These are phyloP conservation scores for Leonotis leonurus DNA, from an alignment of 257 asterid genomes.

Conservation along the genomic window DNA sequence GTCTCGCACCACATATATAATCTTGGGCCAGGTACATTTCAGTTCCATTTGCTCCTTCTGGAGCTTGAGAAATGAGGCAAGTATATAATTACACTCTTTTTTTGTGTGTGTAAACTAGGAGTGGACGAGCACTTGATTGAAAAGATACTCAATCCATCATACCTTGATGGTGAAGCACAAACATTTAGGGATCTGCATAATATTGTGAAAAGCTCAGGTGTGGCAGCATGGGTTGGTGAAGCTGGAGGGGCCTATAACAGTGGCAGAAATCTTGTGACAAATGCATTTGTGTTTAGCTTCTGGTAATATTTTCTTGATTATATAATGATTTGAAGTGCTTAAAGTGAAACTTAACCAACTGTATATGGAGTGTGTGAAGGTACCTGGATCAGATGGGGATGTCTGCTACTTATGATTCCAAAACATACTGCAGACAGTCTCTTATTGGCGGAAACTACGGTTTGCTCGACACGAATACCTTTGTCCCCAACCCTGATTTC, in stretches of 20 bases:
- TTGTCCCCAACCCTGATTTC: conserved; percentile 81
- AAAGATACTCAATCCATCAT: conserved; percentile 62
- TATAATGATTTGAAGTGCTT: neutral
- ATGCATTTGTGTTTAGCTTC: conserved; percentile 74
- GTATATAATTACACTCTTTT: neutral
- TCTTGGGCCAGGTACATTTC: conserved; percentile 97
- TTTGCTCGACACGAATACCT: conserved; percentile 56
- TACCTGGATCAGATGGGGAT: conserved; percentile 89
- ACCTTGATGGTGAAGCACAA: conserved; percentile 53
- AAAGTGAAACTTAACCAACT: neutral
- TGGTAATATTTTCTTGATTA: conserved; percentile 37
- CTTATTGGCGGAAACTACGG: conserved; percentile 91
- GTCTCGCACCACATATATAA: conserved; percentile 85
- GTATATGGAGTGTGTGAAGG: conserved; percentile 30
- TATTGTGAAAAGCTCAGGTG: conserved; percentile 30
- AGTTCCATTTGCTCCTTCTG: too few relatives aligned
- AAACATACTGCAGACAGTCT: conserved; percentile 84
- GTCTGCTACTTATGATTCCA: conserved; percentile 62
- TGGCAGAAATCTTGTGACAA: conserved; percentile 60
- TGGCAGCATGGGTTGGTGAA: conserved; percentile 75
- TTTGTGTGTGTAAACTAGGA: conserved; percentile 33
- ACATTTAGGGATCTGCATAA: conserved; percentile 44
- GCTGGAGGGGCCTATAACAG: conserved; percentile 89
- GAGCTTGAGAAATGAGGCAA: neutral
- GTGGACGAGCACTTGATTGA: conserved; percentile 60